Conservation (phyloP, 2,329 filamentous ascomycete species). For the Aciculosporium take region DNA sequence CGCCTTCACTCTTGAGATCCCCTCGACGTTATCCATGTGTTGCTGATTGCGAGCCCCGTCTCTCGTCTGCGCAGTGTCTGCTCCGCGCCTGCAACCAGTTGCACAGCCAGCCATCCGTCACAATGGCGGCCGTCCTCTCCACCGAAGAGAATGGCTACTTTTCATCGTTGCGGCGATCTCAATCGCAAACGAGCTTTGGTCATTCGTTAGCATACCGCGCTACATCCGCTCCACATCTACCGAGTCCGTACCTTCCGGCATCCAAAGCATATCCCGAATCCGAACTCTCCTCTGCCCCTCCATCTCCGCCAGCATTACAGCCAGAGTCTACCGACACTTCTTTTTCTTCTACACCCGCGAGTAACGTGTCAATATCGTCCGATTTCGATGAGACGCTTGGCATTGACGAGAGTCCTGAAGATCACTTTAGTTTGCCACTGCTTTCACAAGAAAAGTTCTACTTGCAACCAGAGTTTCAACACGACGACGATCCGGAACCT, state of each 20-base stretch:
- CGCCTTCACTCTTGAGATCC: background rate
- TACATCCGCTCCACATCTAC: conserved; percentile 30
- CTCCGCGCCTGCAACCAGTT: background rate
- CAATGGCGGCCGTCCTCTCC: conserved; percentile 42
- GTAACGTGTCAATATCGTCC: conserved; percentile 46
- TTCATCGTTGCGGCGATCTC: conserved; percentile 42
- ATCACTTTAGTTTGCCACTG: conserved; percentile 32
- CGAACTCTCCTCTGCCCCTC: conserved; percentile 38
- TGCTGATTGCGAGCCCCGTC: background rate
- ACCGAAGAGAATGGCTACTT: conserved; percentile 46
- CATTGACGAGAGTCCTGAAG: conserved; percentile 29
- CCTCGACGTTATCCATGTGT: conserved; percentile 1
- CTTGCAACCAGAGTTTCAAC: conserved; percentile 16
- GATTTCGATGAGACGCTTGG: conserved; percentile 36
- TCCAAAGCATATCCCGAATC: conserved; percentile 31
- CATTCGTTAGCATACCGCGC: conserved; percentile 28
- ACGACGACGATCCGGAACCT: conserved; percentile 30
- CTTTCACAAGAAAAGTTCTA: conserved; percentile 34
- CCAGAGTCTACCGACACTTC: conserved; percentile 42
- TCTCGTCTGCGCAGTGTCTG: background rate
- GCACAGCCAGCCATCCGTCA: conserved; percentile 6
- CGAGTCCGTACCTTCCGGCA: conserved; percentile 24
- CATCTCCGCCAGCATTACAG: conserved; percentile 38
- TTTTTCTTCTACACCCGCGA: conserved; percentile 47
- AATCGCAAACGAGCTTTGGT: conserved; percentile 44